Evolutionary conservation across 768 basidiomycete species (phyloP), one percentile per base, ranked within the genome.

Genomic region (Collybiopsis luxurians): DNA sequence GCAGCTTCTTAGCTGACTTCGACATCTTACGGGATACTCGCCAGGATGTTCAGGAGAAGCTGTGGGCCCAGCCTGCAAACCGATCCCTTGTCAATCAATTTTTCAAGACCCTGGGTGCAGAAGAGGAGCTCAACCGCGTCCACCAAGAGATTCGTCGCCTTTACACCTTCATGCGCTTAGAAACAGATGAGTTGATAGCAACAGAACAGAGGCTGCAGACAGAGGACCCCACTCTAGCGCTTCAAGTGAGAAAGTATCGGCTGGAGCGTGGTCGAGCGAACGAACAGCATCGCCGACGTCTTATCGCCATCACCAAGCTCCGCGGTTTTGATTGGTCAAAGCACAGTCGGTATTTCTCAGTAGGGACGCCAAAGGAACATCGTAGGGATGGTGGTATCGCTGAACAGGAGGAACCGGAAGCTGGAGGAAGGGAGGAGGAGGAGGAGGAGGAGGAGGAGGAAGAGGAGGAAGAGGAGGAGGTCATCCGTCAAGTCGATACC

Each of bases 401-500:
- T 40, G 76, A 53, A 75, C 81, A 61, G 66, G 68, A 74, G 42
- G 82, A 84, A 62, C 73, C 89, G 42, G 87, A 88, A 66, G 81
- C 79, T n/a, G 81, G 78, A 58, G 82, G 89, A 75, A 79, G 87
- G 62, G 77, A 83, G 57, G 64, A 81, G 31, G 72, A 83, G 63
- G 79, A 82, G 15, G 72, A 79, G 12, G 69, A 74, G 42, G 60
- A 71, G 62, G 64, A 75, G 31, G 67, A 74, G 13, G 72, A 77
- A 28, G 69, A 66, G 28, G 71, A 75, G 48, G 64, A 70, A 45
- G 81, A 83, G 13, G 67, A 73, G 1, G 75, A 64, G 61, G 36
- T 36, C 15, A 12, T 39, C 9, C 31, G 23, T 34, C 31, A 34
- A 13, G 31, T 34, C 13, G 31, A 34, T 34, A 34, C 31, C 31